Percentiles rank a stretch among this genome's conserved stretches.
phyloP scores from a whole-genome alignment of 768 basidiomycete species.

The Scleroderma citrinum region DNA sequence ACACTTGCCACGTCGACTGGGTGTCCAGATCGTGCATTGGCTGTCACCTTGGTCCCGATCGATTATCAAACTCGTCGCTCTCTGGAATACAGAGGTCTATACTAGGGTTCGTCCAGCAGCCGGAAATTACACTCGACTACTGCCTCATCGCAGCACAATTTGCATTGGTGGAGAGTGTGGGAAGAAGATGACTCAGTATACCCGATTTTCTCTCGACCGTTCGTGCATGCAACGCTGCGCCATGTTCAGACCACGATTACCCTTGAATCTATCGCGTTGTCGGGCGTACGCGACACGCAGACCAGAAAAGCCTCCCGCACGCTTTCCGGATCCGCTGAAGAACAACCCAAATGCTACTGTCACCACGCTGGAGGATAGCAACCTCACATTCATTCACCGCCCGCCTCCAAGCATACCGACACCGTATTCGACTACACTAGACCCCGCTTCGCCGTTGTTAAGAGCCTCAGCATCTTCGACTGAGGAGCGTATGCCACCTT shows the following conservation, averaged over 20 bases:
- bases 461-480: constrained; percentile 28
- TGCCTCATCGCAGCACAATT: not conserved
- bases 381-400: constrained; percentile 76
- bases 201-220: too few relatives aligned
- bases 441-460: constrained; percentile 69
- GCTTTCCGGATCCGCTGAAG: constrained; percentile 51
- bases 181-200: not conserved
- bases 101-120: too few relatives aligned
- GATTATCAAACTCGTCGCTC: not conserved
- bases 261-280: constrained; percentile 18
- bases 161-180: not conserved
- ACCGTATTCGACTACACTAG: constrained; percentile 62
- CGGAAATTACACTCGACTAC: too few relatives aligned
- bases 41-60: too few relatives aligned
- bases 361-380: constrained; percentile 43
- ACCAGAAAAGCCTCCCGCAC: constrained; percentile 42
- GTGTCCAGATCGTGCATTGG: not conserved
- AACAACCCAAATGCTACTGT: constrained; percentile 49
- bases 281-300: constrained; percentile 40
- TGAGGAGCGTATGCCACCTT: constrained; percentile 39
- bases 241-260: constrained; percentile 19
- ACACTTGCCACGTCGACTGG: not conserved
- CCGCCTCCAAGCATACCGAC: constrained; percentile 76
- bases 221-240: not conserved
- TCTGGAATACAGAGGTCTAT: too few relatives aligned